A percentile compares a stretch with the other conserved stretches of the same genome.
Conservation (phyloP, 208 protist species). For the Leishmania braziliensis region DNA sequence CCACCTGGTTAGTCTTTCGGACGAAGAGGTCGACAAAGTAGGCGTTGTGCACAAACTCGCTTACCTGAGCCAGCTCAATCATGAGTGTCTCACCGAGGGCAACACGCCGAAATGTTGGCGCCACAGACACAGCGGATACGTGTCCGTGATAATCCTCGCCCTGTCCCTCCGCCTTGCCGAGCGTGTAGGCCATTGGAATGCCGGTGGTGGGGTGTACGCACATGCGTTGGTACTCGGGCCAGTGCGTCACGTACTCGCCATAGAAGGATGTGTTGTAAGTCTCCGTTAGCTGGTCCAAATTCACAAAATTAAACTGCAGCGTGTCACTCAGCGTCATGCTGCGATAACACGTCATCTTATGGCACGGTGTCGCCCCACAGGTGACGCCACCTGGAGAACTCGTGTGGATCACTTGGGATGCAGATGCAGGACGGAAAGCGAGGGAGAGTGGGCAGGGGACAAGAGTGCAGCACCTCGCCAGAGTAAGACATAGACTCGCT, state of each 20-base stretch:
- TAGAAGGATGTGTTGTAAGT: constrained; percentile 98
- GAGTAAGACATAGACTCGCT: not conserved
- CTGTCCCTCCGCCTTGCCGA: constrained; percentile 97
- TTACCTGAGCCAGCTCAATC: constrained; percentile 93
- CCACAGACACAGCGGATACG: constrained; percentile 98
- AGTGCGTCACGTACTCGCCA: constrained; percentile 96
- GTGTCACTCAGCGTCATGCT: constrained; percentile 94
- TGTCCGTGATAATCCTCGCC: constrained; percentile 98
- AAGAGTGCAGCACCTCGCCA: not conserved
- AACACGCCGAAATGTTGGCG: constrained; percentile 96
- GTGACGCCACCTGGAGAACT: not conserved
- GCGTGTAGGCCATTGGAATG: constrained; percentile 95
- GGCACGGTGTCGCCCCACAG: too few species aligned
- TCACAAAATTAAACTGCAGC: constrained; percentile 96
- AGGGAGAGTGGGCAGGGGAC: not conserved
- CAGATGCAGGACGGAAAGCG: not conserved
- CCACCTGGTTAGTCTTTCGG: constrained; percentile 96
- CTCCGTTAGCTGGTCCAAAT: constrained; percentile 97
- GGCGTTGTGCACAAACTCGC: constrained; percentile 87
- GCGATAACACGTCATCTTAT: constrained; percentile 92
- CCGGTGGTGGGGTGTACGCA: constrained; percentile 89
- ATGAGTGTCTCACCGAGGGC: constrained; percentile 96
- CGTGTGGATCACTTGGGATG: not conserved
- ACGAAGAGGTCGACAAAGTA: constrained; percentile 99
- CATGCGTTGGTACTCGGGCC: constrained; percentile 96